Base-by-base conservation (phyloP, 1,284 basidiomycete species). In the Wallemia hederae region DNA sequence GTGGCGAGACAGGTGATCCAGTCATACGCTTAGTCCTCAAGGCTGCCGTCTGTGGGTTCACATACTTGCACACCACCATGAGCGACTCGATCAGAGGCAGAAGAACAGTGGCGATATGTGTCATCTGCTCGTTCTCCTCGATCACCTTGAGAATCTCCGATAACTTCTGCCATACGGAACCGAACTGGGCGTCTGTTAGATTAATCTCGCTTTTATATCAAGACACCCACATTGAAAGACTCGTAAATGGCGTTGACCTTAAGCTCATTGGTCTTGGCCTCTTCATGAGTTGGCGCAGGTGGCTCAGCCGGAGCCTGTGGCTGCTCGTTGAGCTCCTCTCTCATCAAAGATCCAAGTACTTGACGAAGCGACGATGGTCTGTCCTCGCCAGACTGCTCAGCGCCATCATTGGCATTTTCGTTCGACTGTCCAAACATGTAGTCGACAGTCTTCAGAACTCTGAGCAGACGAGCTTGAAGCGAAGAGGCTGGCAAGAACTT, bases 1-100 rank as follows among this genome's bases (percentile, higher is more conserved):
- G 74, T 9, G 55, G 63, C 3, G 62, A 63, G 3, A 49, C n/a
- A 11, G 39, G 39, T 49, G 39, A 33, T 25, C 31, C 26, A 2
- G 60, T 61, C 62, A 49, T 22, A 26, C 58, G 58, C 27, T 59
- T 29, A 5, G 39, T 49, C 22, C 39, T 49, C 2, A 61, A 55
- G 15, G 62, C 60, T 49, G 31, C 27, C 26, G 26, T 24, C 14
- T 71, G 70, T 17, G 81, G 73, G 11, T 80, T 80, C 55, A 85
- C 85, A 69, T 94, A 88, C 71, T 96, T 96, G 77, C 88, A 96
- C 26, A 99, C 87, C 1, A 99, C 92, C 88, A 98, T 96, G 64
- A 99, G 74, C 0, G 89, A 80, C 70, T 96, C 90, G 64, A 96
- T 91, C 31, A 94, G 74, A 14, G 90, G 91, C 22, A 96, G 74